Base-by-base conservation (phyloP, 2,329 filamentous ascomycete genomes). In the Epichloe coenophiala region DNA sequence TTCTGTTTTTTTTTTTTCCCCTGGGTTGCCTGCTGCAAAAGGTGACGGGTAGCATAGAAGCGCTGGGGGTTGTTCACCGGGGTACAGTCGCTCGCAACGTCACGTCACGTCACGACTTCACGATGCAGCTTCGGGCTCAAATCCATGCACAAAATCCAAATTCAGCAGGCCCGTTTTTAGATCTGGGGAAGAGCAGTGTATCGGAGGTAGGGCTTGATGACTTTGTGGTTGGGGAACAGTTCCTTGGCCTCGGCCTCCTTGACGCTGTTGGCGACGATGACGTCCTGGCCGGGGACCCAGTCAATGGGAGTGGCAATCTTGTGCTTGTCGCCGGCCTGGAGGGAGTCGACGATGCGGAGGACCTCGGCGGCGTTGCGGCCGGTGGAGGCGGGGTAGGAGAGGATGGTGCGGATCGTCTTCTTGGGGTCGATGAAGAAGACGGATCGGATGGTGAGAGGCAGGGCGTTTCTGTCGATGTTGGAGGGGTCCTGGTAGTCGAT, bases 371-470 rank as follows among this genome's bases (percentile, higher is more conserved):
- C 82, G 76, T 89, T 90, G 65, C 86, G 82, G 70, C 90, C 90
- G 44, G 88, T 94, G 53, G 85, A 90, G 54, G 90, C 89, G 43
- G 90, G 90, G 76, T 95, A 96, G 65, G 86, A 83, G 74, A 95
- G 85, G 67, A 88, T 94, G 66, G 90, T 81, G 61, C 90, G 84
- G 71, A 95, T 93, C 69, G 84, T 91, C 83, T 95, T 95, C 70
- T 80, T 81, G 57, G 89, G 89, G 74, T 95, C 89, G 68, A 95
- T 93, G 72, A 95, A 77, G 77, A 94, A 95, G 65, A 95, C 90
- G 60, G 86, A 88, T 63, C 90, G 88, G 72, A 96, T 95, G 60
- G 90, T 95, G 72, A 95, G 91, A 51, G 89, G 88, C 60, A 91
- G 86, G 60, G 84, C 84, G 78, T 88, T 88, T 62, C 77, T 69